Conservation (phyloP, 805 yeast genomes). For the Metschnikowia reukaufii region DNA sequence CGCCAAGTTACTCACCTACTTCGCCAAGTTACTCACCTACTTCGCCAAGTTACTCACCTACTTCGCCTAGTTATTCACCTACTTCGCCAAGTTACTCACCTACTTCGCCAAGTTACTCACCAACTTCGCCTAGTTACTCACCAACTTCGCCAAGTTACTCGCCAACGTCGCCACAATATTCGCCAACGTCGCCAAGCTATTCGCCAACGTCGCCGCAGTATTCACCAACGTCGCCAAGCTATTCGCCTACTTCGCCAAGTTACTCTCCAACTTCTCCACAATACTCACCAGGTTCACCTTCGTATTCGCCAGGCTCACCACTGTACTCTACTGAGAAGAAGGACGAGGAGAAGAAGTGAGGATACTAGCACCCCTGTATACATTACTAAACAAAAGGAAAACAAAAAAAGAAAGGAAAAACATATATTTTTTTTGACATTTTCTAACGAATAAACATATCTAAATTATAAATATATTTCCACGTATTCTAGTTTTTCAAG, state of each 20-base stretch:
- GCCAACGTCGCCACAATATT: slow-evolving; percentile 27
- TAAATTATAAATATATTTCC: not conserved
- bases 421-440: slow-evolving; percentile 1
- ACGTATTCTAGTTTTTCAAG: not conserved
- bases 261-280: slow-evolving; percentile 49
- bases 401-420: not conserved
- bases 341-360: slow-evolving; percentile 2
- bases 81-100: slow-evolving; percentile 29
- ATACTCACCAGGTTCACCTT: slow-evolving; percentile 48
- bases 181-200: slow-evolving; percentile 26
- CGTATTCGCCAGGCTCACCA: slow-evolving; percentile 36
- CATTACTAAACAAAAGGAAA: not conserved
- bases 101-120: slow-evolving; percentile 28
- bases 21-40: slow-evolving; percentile 29
- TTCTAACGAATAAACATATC: slow-evolving; percentile 1
- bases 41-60: slow-evolving; percentile 28
- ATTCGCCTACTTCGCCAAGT: slow-evolving; percentile 58
- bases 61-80: slow-evolving; percentile 30
- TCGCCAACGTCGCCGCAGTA: slow-evolving; percentile 23
- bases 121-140: slow-evolving; percentile 28
- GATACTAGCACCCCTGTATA: slow-evolving; percentile 2
- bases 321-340: slow-evolving; percentile 10
- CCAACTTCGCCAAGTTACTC: slow-evolving; percentile 28
- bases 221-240: slow-evolving; percentile 44
- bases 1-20: slow-evolving; percentile 22